A percentile compares a stretch with the other conserved stretches of the same genome.
Evolutionary conservation across 2,329 filamentous ascomycete genomes (phyloP).

Genomic region (Graphilbum fragrans): DNA sequence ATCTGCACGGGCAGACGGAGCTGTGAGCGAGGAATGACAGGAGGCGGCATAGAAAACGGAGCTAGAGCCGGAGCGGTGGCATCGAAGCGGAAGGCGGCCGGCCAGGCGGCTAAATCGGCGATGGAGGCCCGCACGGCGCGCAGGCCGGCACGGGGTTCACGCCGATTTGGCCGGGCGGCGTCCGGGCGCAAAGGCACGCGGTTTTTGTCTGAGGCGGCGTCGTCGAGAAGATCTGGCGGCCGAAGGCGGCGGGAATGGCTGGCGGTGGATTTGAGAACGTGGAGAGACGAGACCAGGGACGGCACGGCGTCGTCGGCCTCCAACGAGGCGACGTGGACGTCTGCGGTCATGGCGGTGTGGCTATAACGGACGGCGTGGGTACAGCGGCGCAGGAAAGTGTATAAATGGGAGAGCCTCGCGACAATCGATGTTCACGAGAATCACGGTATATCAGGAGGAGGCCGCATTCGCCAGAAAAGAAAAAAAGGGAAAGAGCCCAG

Average conservation of each 20-base stretch:
- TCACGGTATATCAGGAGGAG: no score
- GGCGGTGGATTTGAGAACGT: background rate
- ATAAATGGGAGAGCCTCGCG: no score
- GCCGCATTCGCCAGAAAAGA: no score
- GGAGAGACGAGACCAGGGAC: no score
- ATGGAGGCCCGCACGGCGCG: constrained; percentile 30
- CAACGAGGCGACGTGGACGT: background rate
- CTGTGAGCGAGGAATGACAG: background rate
- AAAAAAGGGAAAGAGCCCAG: no score
- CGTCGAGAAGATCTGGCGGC: constrained; percentile 22
- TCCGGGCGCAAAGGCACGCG: constrained; percentile 28
- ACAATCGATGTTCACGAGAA: no score
- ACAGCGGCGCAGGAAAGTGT: no score
- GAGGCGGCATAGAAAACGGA: background rate
- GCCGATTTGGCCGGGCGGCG: background rate
- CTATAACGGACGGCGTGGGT: no score
- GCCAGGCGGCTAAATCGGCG: constrained; percentile 21
- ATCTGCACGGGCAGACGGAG: no score
- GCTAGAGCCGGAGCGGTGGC: constrained; percentile 12
- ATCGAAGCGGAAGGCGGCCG: constrained; percentile 18
- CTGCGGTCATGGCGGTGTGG: background rate
- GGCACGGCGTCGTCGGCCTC: background rate
- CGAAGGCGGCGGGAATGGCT: constrained; percentile 22
- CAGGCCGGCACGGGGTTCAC: background rate
- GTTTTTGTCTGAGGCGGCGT: constrained; percentile 19